Conservation (phyloP, 2,329 filamentous ascomycete genomes). For the Chaetomium olivaceum region DNA sequence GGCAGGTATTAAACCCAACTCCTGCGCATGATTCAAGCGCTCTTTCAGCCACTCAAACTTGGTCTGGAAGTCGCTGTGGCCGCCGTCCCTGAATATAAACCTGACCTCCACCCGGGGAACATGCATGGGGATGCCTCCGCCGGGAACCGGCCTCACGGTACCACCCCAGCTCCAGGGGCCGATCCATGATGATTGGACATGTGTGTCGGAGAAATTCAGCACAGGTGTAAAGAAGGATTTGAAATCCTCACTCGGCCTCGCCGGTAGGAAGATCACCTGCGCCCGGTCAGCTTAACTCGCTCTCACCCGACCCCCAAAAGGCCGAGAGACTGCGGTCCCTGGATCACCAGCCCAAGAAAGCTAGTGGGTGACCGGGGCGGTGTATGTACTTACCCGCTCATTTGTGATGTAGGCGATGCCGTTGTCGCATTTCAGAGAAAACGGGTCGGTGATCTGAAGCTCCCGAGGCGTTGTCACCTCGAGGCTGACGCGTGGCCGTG, state of each 20-base stretch:
- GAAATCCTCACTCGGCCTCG: slow-evolving; percentile 66
- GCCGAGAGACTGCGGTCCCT: slow-evolving; percentile 6
- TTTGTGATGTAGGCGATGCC: slow-evolving; percentile 82
- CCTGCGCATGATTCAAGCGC: slow-evolving; percentile 75
- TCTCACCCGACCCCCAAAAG: slow-evolving; percentile 17
- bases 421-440: slow-evolving; percentile 70
- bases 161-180: slow-evolving; percentile 89
- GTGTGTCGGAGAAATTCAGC: slow-evolving; percentile 82
- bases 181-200: slow-evolving; percentile 86
- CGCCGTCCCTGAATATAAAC: slow-evolving; percentile 90
- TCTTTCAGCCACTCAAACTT: slow-evolving; percentile 84
- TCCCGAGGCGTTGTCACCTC: slow-evolving; percentile 71
- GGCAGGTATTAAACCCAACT: slow-evolving; percentile 70
- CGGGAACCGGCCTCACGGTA: slow-evolving; percentile 74
- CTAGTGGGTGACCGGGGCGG: slow-evolving; percentile 2
- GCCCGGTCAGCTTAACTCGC: slow-evolving; percentile 26
- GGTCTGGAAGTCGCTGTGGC: slow-evolving; percentile 87
- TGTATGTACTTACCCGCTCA: slow-evolving; percentile 63
- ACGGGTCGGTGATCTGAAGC: slow-evolving; percentile 61
- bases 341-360: slow-evolving; percentile 30
- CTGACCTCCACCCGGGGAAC: slow-evolving; percentile 76
- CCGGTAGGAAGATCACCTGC: slow-evolving; percentile 85
- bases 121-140: slow-evolving; percentile 76
- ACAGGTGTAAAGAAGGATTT: slow-evolving; percentile 89
- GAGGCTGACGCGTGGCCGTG: slow-evolving; percentile 75